Evolutionary conservation across 768 basidiomycete species (phyloP).

Genomic region (Mrakia hoshinonis): DNA sequence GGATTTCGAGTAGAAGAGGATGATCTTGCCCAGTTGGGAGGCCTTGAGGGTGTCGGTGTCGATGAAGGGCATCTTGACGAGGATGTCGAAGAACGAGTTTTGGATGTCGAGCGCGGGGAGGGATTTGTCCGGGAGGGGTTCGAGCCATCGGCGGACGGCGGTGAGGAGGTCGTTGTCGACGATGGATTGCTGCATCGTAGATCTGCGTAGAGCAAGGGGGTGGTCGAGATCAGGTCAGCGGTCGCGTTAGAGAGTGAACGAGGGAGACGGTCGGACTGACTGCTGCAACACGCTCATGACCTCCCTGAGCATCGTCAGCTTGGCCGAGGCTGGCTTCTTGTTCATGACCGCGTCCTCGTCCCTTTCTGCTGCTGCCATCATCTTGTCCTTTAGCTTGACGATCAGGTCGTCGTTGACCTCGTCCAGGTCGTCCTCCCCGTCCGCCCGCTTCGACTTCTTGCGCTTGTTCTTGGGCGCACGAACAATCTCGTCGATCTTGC

Average conservation of each 20-base stretch:
- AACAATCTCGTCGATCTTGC: conserved; percentile 76
- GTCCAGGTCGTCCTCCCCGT: conserved; percentile 66
- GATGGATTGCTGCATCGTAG: conserved; percentile 79
- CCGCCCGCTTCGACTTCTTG: conserved; percentile 59
- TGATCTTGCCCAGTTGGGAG: conserved; percentile 74
- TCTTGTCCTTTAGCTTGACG: conserved; percentile 72
- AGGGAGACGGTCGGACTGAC: conserved; percentile 46
- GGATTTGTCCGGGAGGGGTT: conserved; percentile 84
- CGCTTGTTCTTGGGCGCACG: conserved; percentile 65
- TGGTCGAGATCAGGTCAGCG: too few species aligned
- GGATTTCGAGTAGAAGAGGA: conserved; percentile 93
- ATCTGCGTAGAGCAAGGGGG: conserved; percentile 49
- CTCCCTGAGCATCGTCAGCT: conserved; percentile 73
- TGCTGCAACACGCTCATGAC: conserved; percentile 90
- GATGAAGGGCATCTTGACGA: conserved; percentile 57
- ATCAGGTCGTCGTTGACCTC: conserved; percentile 84
- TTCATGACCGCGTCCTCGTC: conserved; percentile 72
- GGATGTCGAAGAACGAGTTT: conserved; percentile 71
- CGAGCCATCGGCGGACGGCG: conserved; percentile 81
- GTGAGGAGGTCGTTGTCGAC: conserved; percentile 90
- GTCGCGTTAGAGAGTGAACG: not conserved
- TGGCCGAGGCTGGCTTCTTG: conserved; percentile 71
- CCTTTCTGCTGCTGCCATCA: conserved; percentile 76
- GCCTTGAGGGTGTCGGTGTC: conserved; percentile 85
- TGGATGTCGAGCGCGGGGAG: conserved; percentile 94